phyloP scores from a whole-genome alignment of 208 protist species.

The Leishmania arabica region DNA sequence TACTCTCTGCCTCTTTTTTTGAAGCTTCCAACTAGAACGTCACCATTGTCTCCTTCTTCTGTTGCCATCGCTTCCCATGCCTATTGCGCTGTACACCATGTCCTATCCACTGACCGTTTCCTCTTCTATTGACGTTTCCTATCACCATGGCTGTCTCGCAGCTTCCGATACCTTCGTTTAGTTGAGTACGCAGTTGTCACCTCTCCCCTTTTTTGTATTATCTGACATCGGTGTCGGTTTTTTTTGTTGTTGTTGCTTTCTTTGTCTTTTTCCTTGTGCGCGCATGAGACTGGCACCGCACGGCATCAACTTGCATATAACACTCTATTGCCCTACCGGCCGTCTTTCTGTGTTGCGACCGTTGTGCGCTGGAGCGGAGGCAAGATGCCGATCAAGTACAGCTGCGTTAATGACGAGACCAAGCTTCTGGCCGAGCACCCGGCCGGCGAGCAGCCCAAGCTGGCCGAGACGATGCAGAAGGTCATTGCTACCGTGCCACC shows the following conservation, averaged over 20 bases:
- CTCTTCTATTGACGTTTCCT: neutral
- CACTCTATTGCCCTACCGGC: no score
- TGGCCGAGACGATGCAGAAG: constrained; percentile 89
- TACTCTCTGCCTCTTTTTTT: neutral
- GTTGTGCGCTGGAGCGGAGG: neutral
- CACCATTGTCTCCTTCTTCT: neutral
- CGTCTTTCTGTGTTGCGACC: neutral
- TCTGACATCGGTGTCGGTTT: neutral
- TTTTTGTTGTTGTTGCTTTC: neutral
- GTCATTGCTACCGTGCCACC: constrained; percentile 85
- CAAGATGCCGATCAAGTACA: constrained; percentile 89
- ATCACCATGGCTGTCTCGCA: neutral
- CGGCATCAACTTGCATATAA: neutral
- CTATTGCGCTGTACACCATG: neutral
- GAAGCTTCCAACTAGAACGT: neutral
- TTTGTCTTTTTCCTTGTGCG: neutral
- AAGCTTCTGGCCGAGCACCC: constrained; percentile 85
- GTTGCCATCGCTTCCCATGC: neutral
- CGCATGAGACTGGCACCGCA: neutral
- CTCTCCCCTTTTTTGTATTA: neutral
- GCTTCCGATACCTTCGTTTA: neutral
- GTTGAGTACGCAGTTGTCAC: neutral
- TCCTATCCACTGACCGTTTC: neutral
- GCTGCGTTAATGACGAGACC: constrained; percentile 86
- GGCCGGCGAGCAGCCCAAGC: constrained; percentile 65